Evolutionary conservation across 768 basidiomycete genomes (phyloP), one percentile per base, ranked within the genome.

Genomic region (Hypsizygus marmoreus): DNA sequence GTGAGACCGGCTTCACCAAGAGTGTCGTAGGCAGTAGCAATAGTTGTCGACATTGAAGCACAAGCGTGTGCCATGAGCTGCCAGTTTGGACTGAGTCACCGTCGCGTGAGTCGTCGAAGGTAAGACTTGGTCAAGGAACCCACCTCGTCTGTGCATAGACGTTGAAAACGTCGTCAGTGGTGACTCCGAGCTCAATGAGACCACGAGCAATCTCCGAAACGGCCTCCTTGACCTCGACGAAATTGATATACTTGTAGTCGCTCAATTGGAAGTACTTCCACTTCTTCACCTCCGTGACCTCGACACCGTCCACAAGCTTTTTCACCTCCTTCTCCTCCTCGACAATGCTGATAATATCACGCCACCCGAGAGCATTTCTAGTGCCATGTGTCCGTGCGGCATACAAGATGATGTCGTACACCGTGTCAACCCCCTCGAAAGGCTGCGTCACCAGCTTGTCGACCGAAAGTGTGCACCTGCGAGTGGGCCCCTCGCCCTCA

Each of bases 11-110:
- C 72, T 61, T 89, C 86, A 42, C 97, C 95, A 17, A 98, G 86
- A 2, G 92, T 95, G 61, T 97, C 95, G 67, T 99, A 98, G 0
- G 95, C 94, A 2, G 97, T 98, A 1, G 92, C 94, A 55, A 97
- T 90, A 7, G 86, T 77, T 2, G 84, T 83, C 6, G 85, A 82
- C 45, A 94, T 88, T 11, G 79, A 75, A 0, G 81, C 77, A 61
- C 92, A 97, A 0, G 82, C 91, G 60, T 92, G 84, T 0, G 88
- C 81, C 45, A 95, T 76, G 45, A 92, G 73, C 62, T 95, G 93
- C 95, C 95, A 97, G 58, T 86, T 88, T 14, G 77, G 70, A 54
- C 86, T 94, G 56, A 4, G 6, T 34, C 24, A 14, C 4, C n/a
- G 16, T 4, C 19, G 40, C 20, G 28, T 51, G 42, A 40, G 51